A percentile compares a stretch with the other conserved stretches of the same genome.
These are phyloP conservation scores for Hygrocybe coccinea DNA, from an alignment of 768 basidiomycete species.

Conservation along the genomic window DNA sequence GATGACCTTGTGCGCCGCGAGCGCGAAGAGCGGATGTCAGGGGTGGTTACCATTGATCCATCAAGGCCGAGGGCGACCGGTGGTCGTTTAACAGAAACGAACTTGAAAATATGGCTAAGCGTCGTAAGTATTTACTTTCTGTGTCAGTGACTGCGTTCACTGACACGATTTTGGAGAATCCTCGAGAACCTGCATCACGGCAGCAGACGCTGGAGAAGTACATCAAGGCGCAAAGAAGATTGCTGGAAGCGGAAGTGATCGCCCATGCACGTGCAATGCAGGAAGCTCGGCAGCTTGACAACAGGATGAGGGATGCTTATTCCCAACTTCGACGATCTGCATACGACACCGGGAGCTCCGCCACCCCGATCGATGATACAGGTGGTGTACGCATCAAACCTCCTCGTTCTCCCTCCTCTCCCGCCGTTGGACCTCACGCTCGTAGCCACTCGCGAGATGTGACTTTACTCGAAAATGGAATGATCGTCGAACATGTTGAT, in stretches of 20 bases:
- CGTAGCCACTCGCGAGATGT: conserved; percentile 64
- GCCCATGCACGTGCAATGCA: conserved; percentile 75
- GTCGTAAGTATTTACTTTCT: conserved; percentile 48
- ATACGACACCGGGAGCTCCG: conserved; percentile 55
- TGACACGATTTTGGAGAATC: conserved; percentile 55
- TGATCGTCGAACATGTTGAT: conserved; percentile 86
- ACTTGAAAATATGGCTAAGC: conserved; percentile 74
- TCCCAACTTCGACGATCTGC: conserved; percentile 74
- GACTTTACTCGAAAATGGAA: conserved; percentile 79
- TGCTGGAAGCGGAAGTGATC: conserved; percentile 78
- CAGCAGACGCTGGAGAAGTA: conserved; percentile 79
- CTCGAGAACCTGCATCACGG: conserved; percentile 80
- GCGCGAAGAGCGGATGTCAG: conserved; percentile 57
- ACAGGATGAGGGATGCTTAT: conserved; percentile 73
- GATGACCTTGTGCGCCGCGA: conserved; percentile 74
- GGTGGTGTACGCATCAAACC: conserved; percentile 70
- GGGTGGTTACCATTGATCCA: conserved; percentile 49
- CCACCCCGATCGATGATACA: conserved; percentile 49
- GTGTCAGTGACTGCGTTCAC: conserved; percentile 5
- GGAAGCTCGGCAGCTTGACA: conserved; percentile 72
- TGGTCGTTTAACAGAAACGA: conserved; percentile 67
- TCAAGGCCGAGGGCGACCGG: conserved; percentile 61
- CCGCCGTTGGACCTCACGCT: conserved; percentile 37
- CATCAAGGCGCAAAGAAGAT: conserved; percentile 71
- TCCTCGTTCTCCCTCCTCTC: conserved; percentile 42